Evolutionary conservation across 140 eudicot species (phyloP), one percentile per base, ranked within the genome.

Genomic region (Ambrosia hybrid): DNA sequence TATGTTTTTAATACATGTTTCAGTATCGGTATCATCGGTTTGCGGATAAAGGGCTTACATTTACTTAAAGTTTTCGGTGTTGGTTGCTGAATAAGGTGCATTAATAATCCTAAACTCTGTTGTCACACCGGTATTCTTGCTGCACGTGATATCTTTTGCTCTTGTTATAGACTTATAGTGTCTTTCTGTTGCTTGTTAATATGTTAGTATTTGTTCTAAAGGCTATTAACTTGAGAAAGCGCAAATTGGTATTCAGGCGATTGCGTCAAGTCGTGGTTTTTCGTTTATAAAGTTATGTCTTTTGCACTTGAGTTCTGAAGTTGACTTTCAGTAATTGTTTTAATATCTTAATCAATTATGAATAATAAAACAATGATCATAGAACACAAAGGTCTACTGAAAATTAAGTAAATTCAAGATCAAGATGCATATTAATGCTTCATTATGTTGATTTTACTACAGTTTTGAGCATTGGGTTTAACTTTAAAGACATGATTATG

Each of bases 241-340:
- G 71, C 16, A 15, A 65, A 46, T 9, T 1, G 57, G 57, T 13
- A 46, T 59, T 43, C 43, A 45, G 68, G 16, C 14, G 0, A n/a
- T 72, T 58, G 9, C 30, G 46, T 59, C 63, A 21, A 9, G 38
- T 57, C n/a, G 21, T 15, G 33, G 30, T 21, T 21, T 38, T 38
- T 38, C 4, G 15, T 58, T 3, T 13, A 6, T 57, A 59, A 1
- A 58, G 30, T 48, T 6, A 5, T 21, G 46, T 21, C 36, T 43
- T 72, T 36, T n/a, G 30, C 51, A 30, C 17, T 6, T 12, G 69
- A 71, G 57, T 71, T 43, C 48, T 15, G 17, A 71, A 13, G 53
- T 73, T 59, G 51, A 48, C 52, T 58, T 26, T 15, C 4, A 48
- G 6, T 9, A 9, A 48, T 0, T 59, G 77, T 1, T 33, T n/a